Evolutionary conservation across 2,329 filamentous ascomycete genomes (phyloP).

Genomic region (Coniochaeta sp.): DNA sequence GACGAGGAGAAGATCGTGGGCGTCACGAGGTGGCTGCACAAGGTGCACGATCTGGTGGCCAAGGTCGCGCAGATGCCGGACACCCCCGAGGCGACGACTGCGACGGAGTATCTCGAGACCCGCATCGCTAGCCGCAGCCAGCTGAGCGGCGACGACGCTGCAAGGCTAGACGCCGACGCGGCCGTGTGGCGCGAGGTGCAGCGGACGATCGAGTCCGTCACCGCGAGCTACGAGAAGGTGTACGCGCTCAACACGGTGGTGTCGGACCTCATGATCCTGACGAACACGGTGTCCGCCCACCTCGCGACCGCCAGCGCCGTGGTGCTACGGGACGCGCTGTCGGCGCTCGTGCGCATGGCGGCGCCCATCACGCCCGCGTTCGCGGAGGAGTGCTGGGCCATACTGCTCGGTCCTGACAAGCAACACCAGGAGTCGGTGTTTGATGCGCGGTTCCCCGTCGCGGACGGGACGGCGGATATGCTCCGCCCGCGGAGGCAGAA

Average conservation of each 20-base stretch:
- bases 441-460: constrained; percentile 49
- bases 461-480: constrained; percentile 40
- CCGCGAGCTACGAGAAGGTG: constrained; percentile 59
- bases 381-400: constrained; percentile 72
- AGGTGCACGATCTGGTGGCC: constrained; percentile 53
- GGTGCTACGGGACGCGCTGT: constrained; percentile 42
- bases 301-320: constrained; percentile 26
- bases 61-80: constrained; percentile 14
- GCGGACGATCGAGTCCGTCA: constrained; percentile 58
- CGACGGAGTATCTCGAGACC: constrained; percentile 27
- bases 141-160: constrained; percentile 22
- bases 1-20: constrained; percentile 77
- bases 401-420: constrained; percentile 32
- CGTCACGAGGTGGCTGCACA: constrained; percentile 71
- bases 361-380: constrained; percentile 76
- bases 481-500: constrained; percentile 41
- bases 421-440: constrained; percentile 35
- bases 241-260: constrained; percentile 78
- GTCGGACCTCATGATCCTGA: constrained; percentile 75
- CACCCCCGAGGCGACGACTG: constrained; percentile 5
- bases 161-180: constrained; percentile 37
- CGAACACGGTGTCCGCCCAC: constrained; percentile 55
- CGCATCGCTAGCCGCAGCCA: constrained; percentile 19
- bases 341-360: constrained; percentile 60
- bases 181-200: constrained; percentile 61